Base-by-base conservation (phyloP, 805 yeast genomes). In the Zygosaccharomyces rouxii region DNA sequence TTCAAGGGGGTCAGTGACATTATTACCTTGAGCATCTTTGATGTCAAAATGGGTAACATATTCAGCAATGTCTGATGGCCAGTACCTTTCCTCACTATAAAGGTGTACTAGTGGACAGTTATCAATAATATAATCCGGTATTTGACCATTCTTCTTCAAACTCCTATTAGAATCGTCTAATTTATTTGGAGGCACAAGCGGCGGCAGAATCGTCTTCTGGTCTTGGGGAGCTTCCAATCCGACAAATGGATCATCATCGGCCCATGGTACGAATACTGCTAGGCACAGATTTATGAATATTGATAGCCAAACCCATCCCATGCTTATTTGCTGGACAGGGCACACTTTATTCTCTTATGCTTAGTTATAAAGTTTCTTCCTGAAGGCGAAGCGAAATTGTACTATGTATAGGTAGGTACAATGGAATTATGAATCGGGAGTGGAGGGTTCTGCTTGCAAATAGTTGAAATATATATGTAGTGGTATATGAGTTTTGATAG, bases 51-150 rank as follows among this genome's bases (percentile, higher is more conserved):
- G 78, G 5, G 70, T 68, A 5, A 87, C 89, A 63, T 68, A 92
- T 18, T 84, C 78, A 25, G 72, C 76, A 35, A 89, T 75, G 59
- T 89, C 95, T 57, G 88, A 88, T 0, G 99, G 96, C 55, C 85
- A 71, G 62, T 90, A 92, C 46, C 73, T 68, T 59, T 92, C 99
- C 62, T 92, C 99, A 1, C 95, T 82, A 69, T 92, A 90, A 9
- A 92, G 71, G 61, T 88, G 87, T 2, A 92, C 90, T 46, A 83
- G 69, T 0, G 99, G 98, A 3, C 86, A 79, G 60, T 76, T 74
- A 38, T 84, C 83, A 2, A 79, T 54, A 1, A 82, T 84, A 64
- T 79, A 86, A 6, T 63, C 62, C 0, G 94, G 95, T 2, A 86
- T 74, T 44, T 78, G 80, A 6, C 55, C 55, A 9, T 56, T 57